These are phyloP conservation scores for Rosa chinensis DNA, from an alignment of 306 rosid genomes.

Conservation along the genomic window DNA sequence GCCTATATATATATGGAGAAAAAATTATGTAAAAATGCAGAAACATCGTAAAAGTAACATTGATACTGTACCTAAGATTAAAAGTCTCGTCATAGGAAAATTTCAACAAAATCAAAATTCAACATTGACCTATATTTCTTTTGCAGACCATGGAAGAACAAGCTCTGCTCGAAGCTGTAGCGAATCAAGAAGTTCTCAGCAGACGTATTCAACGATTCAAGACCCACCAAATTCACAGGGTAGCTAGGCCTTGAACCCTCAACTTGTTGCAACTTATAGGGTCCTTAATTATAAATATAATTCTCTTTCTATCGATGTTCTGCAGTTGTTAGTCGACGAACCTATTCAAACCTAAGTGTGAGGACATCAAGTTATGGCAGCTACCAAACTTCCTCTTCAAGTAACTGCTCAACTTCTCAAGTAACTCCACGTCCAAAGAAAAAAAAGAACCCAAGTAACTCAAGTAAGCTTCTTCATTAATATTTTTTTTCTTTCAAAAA, in stretches of 20 bases:
- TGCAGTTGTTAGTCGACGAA: neutral
- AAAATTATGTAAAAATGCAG: too few species aligned
- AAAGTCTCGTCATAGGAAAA: too few species aligned
- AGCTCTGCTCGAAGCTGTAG: neutral
- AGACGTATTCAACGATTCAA: neutral
- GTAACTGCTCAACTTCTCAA: neutral
- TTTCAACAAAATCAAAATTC: too few species aligned
- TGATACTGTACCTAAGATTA: too few species aligned
- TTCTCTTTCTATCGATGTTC: neutral
- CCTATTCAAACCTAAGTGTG: neutral
- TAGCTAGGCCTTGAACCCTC: neutral
- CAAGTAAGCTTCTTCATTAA: neutral
- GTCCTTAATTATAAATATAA: too few species aligned
- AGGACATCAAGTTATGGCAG: neutral
- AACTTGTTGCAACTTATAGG: too few species aligned
- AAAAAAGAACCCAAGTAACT: neutral
- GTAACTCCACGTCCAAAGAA: neutral
- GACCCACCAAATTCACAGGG: neutral
- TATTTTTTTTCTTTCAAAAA: too few species aligned
- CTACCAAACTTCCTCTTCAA: neutral
- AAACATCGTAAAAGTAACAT: too few species aligned
- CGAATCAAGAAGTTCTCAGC: neutral
- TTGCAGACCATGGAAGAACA: neutral
- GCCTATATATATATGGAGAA: too few species aligned
- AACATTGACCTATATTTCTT: neutral